Evolutionary conservation across 148 eudicot genomes (phyloP).

Genomic region (Rhododendron williamsianum): DNA sequence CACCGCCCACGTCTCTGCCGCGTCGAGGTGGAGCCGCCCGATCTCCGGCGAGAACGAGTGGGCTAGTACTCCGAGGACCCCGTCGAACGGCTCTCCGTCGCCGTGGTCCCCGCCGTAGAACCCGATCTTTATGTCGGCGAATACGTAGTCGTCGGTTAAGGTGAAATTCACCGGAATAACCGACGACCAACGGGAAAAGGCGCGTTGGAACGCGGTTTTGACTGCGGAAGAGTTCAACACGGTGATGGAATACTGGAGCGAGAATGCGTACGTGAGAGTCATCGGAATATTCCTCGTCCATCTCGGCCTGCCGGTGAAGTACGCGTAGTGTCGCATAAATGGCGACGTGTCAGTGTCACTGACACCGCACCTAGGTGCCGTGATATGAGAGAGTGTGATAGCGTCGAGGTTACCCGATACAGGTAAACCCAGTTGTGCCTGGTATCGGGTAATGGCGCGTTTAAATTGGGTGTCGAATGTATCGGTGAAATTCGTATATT

Average conservation of each 20-base stretch:
- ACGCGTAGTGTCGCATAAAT: conserved; percentile 22
- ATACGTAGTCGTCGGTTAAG: conserved; percentile 31
- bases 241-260: conserved; percentile 24
- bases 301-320: conserved; percentile 53
- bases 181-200: conserved; percentile 59
- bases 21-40: conserved; percentile 77
- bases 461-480: conserved; percentile 39
- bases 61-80: conserved; percentile 73
- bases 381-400: conserved; percentile 35
- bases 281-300: conserved; percentile 50
- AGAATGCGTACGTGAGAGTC: conserved; percentile 60
- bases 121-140: conserved; percentile 64
- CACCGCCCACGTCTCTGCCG: conserved; percentile 72
- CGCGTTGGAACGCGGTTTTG: conserved; percentile 31
- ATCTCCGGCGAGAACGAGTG: conserved; percentile 83
- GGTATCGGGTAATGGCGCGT: conserved; percentile 40
- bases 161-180: conserved; percentile 59
- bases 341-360: conserved; percentile 31
- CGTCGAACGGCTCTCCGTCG: conserved; percentile 85
- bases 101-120: conserved; percentile 70
- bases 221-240: conserved; percentile 22
- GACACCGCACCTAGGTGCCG: conserved; percentile 61
- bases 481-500: conserved; percentile 26
- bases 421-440: conserved; percentile 34
- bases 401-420: conserved; percentile 48